phyloP scores from a whole-genome alignment of 1,284 basidiomycete species.

The Golubevia pallescens region DNA sequence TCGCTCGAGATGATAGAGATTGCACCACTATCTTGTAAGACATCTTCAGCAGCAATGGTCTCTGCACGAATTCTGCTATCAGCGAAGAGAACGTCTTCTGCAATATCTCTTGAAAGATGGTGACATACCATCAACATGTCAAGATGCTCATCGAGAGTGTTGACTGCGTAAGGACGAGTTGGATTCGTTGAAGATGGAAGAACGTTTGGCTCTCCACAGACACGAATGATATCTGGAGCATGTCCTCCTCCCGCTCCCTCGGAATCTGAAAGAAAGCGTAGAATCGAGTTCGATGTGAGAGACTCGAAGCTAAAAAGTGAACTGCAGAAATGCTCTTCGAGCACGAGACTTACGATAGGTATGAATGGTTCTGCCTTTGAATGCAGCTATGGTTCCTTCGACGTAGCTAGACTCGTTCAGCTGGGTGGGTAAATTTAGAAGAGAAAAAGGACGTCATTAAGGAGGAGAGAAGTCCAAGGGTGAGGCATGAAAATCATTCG shows the following conservation, averaged over 20 bases:
- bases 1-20: slow-evolving; percentile 57
- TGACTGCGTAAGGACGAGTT: slow-evolving; percentile 54
- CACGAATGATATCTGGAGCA: slow-evolving; percentile 59
- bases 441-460: too few relatives aligned
- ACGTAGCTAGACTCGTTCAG: slow-evolving; percentile 93
- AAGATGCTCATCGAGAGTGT: slow-evolving; percentile 61
- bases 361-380: slow-evolving; percentile 90
- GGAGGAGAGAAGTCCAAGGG: slow-evolving; percentile 1
- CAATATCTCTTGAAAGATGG: slow-evolving; percentile 55
- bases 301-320: too few relatives aligned
- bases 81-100: slow-evolving; percentile 62
- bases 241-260: slow-evolving; percentile 63
- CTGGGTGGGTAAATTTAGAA: background rate
- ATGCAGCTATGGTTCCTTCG: slow-evolving; percentile 89
- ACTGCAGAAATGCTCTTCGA: too few relatives aligned
- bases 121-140: slow-evolving; percentile 65
- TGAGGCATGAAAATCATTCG: too few relatives aligned
- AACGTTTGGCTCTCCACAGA: slow-evolving; percentile 55
- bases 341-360: slow-evolving; percentile 67
- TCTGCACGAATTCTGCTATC: slow-evolving; percentile 60
- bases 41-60: slow-evolving; percentile 61
- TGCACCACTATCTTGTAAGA: slow-evolving; percentile 58
- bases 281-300: slow-evolving; percentile 15
- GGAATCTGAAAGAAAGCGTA: slow-evolving; percentile 23
- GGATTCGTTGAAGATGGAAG: slow-evolving; percentile 60